Conservation (phyloP, 2,329 filamentous ascomycete genomes). For the Colletotrichum lupini region DNA sequence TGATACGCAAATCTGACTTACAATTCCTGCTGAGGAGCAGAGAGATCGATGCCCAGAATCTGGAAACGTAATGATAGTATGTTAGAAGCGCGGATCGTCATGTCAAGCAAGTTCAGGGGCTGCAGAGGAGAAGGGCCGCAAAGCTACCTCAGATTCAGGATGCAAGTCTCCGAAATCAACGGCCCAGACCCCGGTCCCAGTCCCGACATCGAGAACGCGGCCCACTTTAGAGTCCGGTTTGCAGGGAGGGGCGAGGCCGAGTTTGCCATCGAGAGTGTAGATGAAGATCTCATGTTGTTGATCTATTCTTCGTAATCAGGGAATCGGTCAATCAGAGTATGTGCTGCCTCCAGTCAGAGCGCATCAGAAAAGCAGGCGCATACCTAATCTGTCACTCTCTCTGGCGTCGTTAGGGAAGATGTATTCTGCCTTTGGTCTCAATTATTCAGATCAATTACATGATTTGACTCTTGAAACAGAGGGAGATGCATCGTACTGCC, state of each 20-base stretch:
- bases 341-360: not conserved
- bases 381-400: not conserved
- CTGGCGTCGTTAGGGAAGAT: not conserved
- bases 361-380: not conserved
- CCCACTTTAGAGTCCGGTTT: not conserved
- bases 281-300: not conserved
- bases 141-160: conserved; percentile 42
- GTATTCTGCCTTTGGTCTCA: not conserved
- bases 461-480: not conserved
- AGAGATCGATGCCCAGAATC: not conserved
- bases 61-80: not conserved
- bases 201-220: conserved; percentile 39
- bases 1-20: not conserved
- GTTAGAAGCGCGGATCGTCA: not conserved
- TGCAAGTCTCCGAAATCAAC: conserved; percentile 42
- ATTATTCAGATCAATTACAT: not conserved
- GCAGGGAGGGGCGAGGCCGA: not conserved
- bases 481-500: not conserved
- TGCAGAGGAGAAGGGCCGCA: not conserved
- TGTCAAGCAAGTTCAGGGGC: no score
- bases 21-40: not conserved
- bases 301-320: not conserved
- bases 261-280: not conserved
- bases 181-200: conserved; percentile 40
- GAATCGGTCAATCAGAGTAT: not conserved